Percentiles rank a stretch among this genome's conserved stretches.
These are phyloP conservation scores for Leptographium galeiforme DNA, from an alignment of 2,329 filamentous ascomycete species.

Conservation along the genomic window DNA sequence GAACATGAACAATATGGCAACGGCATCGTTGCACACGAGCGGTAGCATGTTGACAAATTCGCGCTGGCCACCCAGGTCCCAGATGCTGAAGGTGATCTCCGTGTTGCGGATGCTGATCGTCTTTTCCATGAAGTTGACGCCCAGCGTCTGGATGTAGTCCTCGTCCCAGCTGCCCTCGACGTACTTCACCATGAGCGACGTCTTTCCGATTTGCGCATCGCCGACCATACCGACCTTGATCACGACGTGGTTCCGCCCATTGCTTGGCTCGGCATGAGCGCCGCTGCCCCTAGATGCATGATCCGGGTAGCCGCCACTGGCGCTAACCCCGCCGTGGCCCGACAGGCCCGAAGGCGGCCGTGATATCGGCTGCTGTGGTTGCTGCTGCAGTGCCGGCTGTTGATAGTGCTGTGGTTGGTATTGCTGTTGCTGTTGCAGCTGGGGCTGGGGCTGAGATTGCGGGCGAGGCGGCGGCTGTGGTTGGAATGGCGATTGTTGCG, in stretches of 20 bases:
- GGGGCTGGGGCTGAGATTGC: conserved; percentile 1
- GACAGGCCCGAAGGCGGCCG: conserved; percentile 43
- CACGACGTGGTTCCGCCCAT: conserved; percentile 62
- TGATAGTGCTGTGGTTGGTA: conserved; percentile 4
- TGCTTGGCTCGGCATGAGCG: conserved; percentile 23
- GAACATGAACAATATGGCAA: conserved; percentile 99
- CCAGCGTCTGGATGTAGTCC: conserved; percentile 96
- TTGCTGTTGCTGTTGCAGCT: conserved; percentile 9
- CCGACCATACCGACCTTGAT: conserved; percentile 99
- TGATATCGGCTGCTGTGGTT: conserved; percentile 32
- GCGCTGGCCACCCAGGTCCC: conserved; percentile 93
- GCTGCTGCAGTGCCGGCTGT: conserved; percentile 18
- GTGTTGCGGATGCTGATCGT: conserved; percentile 98
- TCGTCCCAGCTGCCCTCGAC: conserved; percentile 99
- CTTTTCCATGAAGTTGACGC: conserved; percentile 99
- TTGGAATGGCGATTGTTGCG: conserved; percentile 1
- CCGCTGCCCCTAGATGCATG: conserved; percentile 28
- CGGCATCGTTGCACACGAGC: conserved; percentile 97
- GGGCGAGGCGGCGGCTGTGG: conserved; percentile 2
- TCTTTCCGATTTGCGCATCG: conserved; percentile 98
- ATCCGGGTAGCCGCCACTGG: conserved; percentile 26
- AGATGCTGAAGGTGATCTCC: conserved; percentile 98
- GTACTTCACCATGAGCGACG: conserved; percentile 98
- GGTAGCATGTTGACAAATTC: conserved; percentile 99
- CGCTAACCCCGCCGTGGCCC: conserved; percentile 23